A percentile compares a stretch with the other conserved stretches of the same genome.
phyloP scores from a whole-genome alignment of 2,329 filamentous ascomycete species.

The Xylariales sp. region DNA sequence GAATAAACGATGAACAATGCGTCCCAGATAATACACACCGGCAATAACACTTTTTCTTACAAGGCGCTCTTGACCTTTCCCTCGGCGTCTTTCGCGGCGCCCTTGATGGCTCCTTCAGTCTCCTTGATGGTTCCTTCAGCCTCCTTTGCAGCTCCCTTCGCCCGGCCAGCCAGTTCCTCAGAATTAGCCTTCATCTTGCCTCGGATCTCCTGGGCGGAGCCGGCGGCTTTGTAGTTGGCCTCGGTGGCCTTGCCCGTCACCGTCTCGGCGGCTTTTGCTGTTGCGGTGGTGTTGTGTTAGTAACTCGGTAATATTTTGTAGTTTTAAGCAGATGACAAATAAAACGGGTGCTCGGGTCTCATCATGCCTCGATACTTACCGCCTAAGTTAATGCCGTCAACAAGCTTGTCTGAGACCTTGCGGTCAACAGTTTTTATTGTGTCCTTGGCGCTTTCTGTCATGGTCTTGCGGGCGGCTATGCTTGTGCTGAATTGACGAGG shows the following conservation, averaged over 20 bases:
- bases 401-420: slow-evolving; percentile 69
- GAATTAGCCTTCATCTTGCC: slow-evolving; percentile 47
- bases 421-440: slow-evolving; percentile 69
- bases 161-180: slow-evolving; percentile 52
- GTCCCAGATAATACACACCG: slow-evolving; percentile 7
- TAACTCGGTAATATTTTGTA: background rate
- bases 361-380: slow-evolving; percentile 56
- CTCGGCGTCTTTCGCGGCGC: slow-evolving; percentile 37
- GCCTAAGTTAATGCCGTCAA: slow-evolving; percentile 69
- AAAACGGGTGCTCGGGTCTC: no score
- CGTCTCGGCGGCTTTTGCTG: slow-evolving; percentile 57
- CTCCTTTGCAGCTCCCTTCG: slow-evolving; percentile 51
- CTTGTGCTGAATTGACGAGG: slow-evolving; percentile 65
- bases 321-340: no score
- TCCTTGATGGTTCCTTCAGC: slow-evolving; percentile 52
- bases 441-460: slow-evolving; percentile 68
- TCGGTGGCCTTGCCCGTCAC: slow-evolving; percentile 59
- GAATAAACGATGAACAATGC: background rate
- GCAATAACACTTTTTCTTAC: background rate
- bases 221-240: slow-evolving; percentile 51
- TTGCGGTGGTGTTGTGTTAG: slow-evolving; percentile 14
- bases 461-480: slow-evolving; percentile 58
- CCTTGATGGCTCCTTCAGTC: slow-evolving; percentile 53
- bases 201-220: slow-evolving; percentile 51
- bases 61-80: slow-evolving; percentile 25